phyloP scores from a whole-genome alignment of 805 yeast genomes.

The Millerozyma miso region DNA sequence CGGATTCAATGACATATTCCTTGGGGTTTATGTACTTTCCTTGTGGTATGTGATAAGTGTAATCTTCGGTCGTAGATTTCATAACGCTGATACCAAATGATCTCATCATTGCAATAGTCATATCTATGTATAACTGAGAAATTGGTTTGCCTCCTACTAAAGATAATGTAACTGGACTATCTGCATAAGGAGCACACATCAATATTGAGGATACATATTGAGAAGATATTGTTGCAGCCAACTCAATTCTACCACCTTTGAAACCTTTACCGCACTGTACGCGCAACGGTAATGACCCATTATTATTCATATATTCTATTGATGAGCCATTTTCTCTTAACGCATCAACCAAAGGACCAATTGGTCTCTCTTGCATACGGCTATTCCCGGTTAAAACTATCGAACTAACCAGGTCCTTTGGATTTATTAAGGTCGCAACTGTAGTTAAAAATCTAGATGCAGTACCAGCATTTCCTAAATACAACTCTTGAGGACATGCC shows the following conservation, averaged over 20 bases:
- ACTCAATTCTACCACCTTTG: slow-evolving; percentile 86
- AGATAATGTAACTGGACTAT: slow-evolving; percentile 78
- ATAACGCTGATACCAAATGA: slow-evolving; percentile 79
- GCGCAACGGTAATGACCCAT: slow-evolving; percentile 83
- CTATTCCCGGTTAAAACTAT: slow-evolving; percentile 87
- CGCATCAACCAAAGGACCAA: slow-evolving; percentile 94
- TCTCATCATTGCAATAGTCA: slow-evolving; percentile 95
- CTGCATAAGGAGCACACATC: slow-evolving; percentile 97
- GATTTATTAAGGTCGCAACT: slow-evolving; percentile 80
- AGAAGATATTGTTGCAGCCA: slow-evolving; percentile 94
- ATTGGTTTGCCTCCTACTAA: slow-evolving; percentile 96
- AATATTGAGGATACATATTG: slow-evolving; percentile 94
- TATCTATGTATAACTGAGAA: slow-evolving; percentile 91
- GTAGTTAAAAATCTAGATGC: slow-evolving; percentile 93
- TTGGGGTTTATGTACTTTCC: slow-evolving; percentile 77
- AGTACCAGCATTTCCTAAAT: slow-evolving; percentile 96
- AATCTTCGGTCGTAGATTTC: slow-evolving; percentile 62
- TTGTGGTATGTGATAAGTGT: slow-evolving; percentile 87
- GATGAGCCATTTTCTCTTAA: slow-evolving; percentile 73
- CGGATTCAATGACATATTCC: slow-evolving; percentile 89
- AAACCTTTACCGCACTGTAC: slow-evolving; percentile 67
- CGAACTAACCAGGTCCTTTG: slow-evolving; percentile 20
- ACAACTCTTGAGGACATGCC: slow-evolving; percentile 65
- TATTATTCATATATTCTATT: slow-evolving; percentile 64
- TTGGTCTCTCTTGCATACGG: slow-evolving; percentile 96